These are phyloP conservation scores for Cladosporium halotolerans DNA, from an alignment of 2,329 filamentous ascomycete species.

Conservation along the genomic window DNA sequence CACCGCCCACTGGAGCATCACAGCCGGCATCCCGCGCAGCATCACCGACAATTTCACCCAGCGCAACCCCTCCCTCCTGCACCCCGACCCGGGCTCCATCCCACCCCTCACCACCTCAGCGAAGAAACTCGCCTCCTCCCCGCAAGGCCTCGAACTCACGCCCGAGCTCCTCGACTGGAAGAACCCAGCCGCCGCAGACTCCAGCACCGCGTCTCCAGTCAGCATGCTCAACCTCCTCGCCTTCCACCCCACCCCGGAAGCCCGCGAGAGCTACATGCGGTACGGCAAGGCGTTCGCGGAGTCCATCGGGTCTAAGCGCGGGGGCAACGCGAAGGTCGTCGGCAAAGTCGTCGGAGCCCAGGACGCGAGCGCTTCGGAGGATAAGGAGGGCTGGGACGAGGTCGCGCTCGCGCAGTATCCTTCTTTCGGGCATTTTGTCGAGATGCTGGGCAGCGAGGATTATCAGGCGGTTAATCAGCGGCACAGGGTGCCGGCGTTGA, in stretches of 20 bases:
- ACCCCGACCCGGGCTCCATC: slow-evolving; percentile 25
- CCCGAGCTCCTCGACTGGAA: slow-evolving; percentile 49
- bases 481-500: slow-evolving; percentile 40
- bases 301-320: slow-evolving; percentile 45
- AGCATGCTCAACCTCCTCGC: slow-evolving; percentile 60
- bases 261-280: slow-evolving; percentile 48
- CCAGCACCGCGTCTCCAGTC: slow-evolving; percentile 36
- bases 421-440: slow-evolving; percentile 54
- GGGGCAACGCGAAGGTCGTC: slow-evolving; percentile 56
- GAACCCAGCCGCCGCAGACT: slow-evolving; percentile 17
- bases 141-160: slow-evolving; percentile 51
- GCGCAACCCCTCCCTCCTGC: slow-evolving; percentile 36
- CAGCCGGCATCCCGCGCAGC: slow-evolving; percentile 39
- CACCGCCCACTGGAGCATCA: slow-evolving; percentile 27
- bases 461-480: slow-evolving; percentile 54
- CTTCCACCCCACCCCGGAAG: slow-evolving; percentile 44
- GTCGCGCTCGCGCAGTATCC: slow-evolving; percentile 61
- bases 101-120: slow-evolving; percentile 33
- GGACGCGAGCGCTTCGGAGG: slow-evolving; percentile 17
- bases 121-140: slow-evolving; percentile 29
- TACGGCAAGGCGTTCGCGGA: slow-evolving; percentile 52
- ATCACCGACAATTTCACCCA: slow-evolving; percentile 25
- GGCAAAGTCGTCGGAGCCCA: slow-evolving; percentile 46
- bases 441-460: slow-evolving; percentile 53
- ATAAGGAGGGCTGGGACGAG: slow-evolving; percentile 50